Percentiles rank a stretch among this genome's conserved stretches.
Evolutionary conservation across 345 rosid species (phyloP).

Genomic region (Syzygium oleosum): DNA sequence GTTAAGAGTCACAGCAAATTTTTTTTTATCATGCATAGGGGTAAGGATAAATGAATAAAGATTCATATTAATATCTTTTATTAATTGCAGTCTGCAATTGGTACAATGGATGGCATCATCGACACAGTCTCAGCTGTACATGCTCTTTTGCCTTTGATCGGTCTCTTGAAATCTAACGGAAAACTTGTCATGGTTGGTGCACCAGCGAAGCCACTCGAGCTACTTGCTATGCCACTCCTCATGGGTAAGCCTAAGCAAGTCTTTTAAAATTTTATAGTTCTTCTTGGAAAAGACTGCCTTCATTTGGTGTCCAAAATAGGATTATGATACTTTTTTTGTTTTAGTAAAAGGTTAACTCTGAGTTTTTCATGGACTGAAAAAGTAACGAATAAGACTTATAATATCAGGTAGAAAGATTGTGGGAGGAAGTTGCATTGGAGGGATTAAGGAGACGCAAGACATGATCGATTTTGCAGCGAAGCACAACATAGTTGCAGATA

Average conservation of each 20-base stretch:
- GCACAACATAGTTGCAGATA: conserved; percentile 4
- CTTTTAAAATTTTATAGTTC: not conserved
- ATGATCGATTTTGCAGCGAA: conserved; percentile 7
- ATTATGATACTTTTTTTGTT: not conserved
- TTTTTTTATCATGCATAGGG: not conserved
- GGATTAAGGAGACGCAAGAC: conserved; percentile 26
- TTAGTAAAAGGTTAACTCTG: not conserved
- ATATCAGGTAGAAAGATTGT: conserved; percentile 11
- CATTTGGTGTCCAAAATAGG: not conserved
- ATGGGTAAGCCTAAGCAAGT: conserved; percentile 3
- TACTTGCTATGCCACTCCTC: conserved; percentile 16
- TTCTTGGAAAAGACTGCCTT: not conserved
- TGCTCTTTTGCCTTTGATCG: conserved; percentile 28
- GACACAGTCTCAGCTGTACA: conserved; percentile 45
- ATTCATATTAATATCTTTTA: not conserved
- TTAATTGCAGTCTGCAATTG: not conserved
- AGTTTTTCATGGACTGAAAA: not conserved
- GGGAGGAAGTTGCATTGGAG: conserved; percentile 8
- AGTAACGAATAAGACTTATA: not conserved
- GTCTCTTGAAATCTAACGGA: conserved; percentile 39
- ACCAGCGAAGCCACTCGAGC: conserved; percentile 33
- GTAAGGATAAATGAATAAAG: not conserved
- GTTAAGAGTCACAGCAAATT: too few species aligned
- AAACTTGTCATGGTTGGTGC: conserved; percentile 41
- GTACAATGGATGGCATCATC: conserved; percentile 45